Evolutionary conservation across 2,329 filamentous ascomycete genomes (phyloP).

Genomic region (Phialophora expanda): DNA sequence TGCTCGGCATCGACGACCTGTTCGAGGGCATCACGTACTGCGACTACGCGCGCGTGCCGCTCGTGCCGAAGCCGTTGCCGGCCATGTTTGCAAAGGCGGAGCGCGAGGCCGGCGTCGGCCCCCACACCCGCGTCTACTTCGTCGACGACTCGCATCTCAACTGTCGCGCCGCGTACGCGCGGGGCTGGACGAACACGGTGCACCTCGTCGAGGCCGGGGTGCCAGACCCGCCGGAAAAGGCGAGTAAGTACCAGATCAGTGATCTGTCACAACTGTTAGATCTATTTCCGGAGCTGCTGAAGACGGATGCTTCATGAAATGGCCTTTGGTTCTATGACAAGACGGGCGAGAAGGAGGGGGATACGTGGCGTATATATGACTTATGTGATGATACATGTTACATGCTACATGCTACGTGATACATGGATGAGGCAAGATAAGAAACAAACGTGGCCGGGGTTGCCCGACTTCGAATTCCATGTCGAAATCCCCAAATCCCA

Average conservation of each 20-base stretch:
- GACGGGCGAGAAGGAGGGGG: slow-evolving; percentile 12
- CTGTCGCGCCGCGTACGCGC: slow-evolving; percentile 73
- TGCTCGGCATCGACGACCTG: slow-evolving; percentile 81
- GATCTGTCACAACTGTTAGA: slow-evolving; percentile 75
- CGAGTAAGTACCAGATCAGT: slow-evolving; percentile 75
- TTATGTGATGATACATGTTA: not conserved
- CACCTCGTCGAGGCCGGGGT: slow-evolving; percentile 83
- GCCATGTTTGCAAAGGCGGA: slow-evolving; percentile 90
- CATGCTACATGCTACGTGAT: not conserved
- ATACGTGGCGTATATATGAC: not conserved
- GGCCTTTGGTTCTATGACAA: not conserved
- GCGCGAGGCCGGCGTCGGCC: slow-evolving; percentile 73
- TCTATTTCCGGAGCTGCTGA: slow-evolving; percentile 87
- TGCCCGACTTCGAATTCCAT: not conserved
- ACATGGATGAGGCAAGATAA: not conserved
- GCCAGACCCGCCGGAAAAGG: slow-evolving; percentile 65
- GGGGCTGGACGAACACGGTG: slow-evolving; percentile 79
- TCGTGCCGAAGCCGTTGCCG: slow-evolving; percentile 85
- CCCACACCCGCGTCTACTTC: slow-evolving; percentile 78
- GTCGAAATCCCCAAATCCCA: not conserved
- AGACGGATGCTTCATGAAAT: slow-evolving; percentile 43
- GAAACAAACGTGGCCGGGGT: not conserved
- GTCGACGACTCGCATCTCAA: slow-evolving; percentile 92
- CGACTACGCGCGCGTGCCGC: slow-evolving; percentile 74
- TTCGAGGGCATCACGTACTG: slow-evolving; percentile 97